A percentile compares a stretch with the other conserved stretches of the same genome.
These are phyloP conservation scores for Funneliformis mosseae DNA, from an alignment of 192 early-diverging fungal species.

Conservation along the genomic window DNA sequence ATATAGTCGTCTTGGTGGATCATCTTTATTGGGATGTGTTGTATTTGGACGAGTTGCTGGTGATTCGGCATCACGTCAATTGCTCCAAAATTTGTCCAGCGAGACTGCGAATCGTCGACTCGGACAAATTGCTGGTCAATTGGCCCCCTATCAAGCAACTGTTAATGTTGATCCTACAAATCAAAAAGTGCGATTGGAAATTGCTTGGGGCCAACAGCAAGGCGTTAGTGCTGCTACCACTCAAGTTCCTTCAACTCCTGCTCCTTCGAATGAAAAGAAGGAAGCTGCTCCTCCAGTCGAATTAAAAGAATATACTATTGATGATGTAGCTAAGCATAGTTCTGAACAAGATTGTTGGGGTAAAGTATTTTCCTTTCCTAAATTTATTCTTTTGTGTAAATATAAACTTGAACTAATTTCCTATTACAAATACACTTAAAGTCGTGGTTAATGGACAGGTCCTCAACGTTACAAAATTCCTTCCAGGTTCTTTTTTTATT, in stretches of 20 bases:
- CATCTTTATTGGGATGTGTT: conserved; percentile 92
- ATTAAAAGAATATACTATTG: conserved; percentile 56
- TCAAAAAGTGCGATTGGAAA: conserved; percentile 55
- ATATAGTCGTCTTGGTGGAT: conserved; percentile 62
- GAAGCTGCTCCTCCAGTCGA: conserved; percentile 2
- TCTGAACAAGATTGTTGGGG: conserved; percentile 78
- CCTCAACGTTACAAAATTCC: conserved; percentile 75
- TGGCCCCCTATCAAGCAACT: conserved; percentile 60
- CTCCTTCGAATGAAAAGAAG: conserved; percentile 40
- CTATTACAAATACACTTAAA: neutral
- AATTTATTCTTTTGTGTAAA: neutral
- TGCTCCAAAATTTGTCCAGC: conserved; percentile 55
- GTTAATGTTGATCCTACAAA: conserved; percentile 51
- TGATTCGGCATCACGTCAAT: conserved; percentile 61
- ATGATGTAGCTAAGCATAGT: conserved; percentile 70
- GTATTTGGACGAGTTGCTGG: conserved; percentile 96
- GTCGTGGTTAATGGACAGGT: conserved; percentile 84
- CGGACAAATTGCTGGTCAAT: conserved; percentile 65
- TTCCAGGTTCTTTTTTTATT: conserved; percentile 36
- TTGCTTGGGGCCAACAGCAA: conserved; percentile 47
- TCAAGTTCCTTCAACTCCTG: conserved; percentile 38
- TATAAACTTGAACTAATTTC: neutral
- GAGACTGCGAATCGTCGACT: conserved; percentile 62
- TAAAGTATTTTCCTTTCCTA: neutral
- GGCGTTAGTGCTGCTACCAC: conserved; percentile 17